Evolutionary conservation across 2,329 filamentous ascomycete genomes (phyloP).

Genomic region (Aspergillus awamori): DNA sequence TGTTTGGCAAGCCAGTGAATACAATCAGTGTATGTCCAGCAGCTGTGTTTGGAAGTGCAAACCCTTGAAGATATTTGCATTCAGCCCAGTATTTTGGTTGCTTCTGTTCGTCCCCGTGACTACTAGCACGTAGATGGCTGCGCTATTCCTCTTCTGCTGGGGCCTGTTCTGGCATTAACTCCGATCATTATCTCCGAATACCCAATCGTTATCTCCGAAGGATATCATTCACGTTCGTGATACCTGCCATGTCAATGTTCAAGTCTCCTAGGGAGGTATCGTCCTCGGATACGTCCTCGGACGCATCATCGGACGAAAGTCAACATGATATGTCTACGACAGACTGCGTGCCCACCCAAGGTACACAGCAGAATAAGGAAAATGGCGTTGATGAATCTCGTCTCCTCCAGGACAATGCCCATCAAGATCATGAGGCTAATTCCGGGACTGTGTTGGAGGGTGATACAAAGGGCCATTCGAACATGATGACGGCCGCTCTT

Average conservation of each 20-base stretch:
- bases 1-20: neutral
- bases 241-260: slow-evolving; percentile 44
- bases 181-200: neutral
- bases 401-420: slow-evolving; percentile 5
- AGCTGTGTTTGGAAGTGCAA: neutral
- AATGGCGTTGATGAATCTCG: slow-evolving; percentile 13
- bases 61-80: neutral
- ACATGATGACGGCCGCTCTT: slow-evolving; percentile 48
- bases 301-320: slow-evolving; percentile 34
- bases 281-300: slow-evolving; percentile 44
- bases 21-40: neutral
- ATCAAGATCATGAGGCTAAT: neutral
- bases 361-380: neutral
- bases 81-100: neutral
- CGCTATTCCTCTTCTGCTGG: neutral
- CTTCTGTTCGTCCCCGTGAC: neutral
- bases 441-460: slow-evolving; percentile 33
- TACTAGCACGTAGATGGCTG: slow-evolving; percentile 5
- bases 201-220: neutral
- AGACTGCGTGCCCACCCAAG: neutral
- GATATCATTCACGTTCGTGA: neutral
- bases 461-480: slow-evolving; percentile 42
- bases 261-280: slow-evolving; percentile 42
- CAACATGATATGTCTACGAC: slow-evolving; percentile 20
- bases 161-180: neutral